These are phyloP conservation scores for Candida methanosorbosa DNA, from an alignment of 805 yeast genomes.

Conservation along the genomic window DNA sequence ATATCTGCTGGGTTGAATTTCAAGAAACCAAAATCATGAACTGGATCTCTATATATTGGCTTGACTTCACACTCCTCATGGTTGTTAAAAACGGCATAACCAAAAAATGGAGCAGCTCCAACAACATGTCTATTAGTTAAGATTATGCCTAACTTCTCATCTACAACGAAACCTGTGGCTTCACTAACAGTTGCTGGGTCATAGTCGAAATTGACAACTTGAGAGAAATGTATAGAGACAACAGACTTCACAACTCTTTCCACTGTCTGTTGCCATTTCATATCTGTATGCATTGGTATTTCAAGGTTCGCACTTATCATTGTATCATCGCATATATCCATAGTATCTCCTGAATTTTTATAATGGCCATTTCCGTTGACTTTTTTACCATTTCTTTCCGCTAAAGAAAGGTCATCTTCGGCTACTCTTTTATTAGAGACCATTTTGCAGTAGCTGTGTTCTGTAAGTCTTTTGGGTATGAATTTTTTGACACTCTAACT, in stretches of 20 bases:
- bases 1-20: conserved; percentile 64
- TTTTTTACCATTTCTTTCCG: conserved; percentile 1
- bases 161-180: conserved; percentile 96
- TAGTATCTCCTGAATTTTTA: conserved; percentile 2
- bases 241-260: conserved; percentile 76
- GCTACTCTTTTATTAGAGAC: no score
- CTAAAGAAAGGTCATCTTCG: no score
- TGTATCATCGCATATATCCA: no score
- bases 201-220: conserved; percentile 80
- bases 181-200: conserved; percentile 75
- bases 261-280: conserved; percentile 74
- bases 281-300: conserved; percentile 21
- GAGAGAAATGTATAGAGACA: conserved; percentile 83
- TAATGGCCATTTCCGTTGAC: conserved; percentile 5
- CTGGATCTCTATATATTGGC: conserved; percentile 88
- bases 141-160: conserved; percentile 70
- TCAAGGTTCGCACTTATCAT: conserved; percentile 26
- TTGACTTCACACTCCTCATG: conserved; percentile 87
- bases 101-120: conserved; percentile 90
- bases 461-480: no score
- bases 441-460: no score
- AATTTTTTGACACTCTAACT: no score
- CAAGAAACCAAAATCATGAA: conserved; percentile 89
- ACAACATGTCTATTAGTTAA: conserved; percentile 92
- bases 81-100: conserved; percentile 87